phyloP scores from a whole-genome alignment of 1,139 yeast species.

The Pichia sp. region DNA sequence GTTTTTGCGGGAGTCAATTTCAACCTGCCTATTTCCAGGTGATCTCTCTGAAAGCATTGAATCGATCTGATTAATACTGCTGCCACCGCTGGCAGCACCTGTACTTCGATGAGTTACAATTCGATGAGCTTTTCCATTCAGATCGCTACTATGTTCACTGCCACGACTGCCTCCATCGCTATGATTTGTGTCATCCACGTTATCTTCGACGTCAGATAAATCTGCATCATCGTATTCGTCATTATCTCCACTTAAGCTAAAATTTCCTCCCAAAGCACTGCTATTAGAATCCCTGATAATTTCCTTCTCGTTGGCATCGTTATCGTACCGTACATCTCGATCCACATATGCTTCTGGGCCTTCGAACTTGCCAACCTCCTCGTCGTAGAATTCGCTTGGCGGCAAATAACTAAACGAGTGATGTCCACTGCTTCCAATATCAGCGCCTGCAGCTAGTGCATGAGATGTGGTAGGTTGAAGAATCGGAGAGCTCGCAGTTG shows the following conservation, averaged over 20 bases:
- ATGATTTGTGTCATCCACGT: neutral
- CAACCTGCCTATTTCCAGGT: conserved; percentile 4
- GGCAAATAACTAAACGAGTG: conserved; percentile 7
- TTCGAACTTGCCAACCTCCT: conserved; percentile 3
- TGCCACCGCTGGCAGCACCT: neutral
- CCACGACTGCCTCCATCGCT: neutral
- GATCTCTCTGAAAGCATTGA: neutral
- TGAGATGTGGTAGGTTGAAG: conserved; percentile 14
- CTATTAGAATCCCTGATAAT: conserved; percentile 1
- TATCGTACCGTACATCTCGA: conserved; percentile 9
- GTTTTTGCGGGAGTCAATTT: conserved; percentile 7
- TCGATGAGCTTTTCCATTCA: neutral
- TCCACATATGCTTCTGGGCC: conserved; percentile 5
- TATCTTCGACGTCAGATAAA: conserved; percentile 5
- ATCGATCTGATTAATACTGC: neutral
- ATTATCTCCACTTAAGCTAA: neutral
- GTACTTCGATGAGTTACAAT: neutral
- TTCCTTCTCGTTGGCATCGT: neutral
- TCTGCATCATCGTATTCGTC: conserved; percentile 4
- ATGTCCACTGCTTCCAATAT: neutral
- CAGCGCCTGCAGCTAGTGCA: conserved; percentile 15
- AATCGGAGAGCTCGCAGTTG: neutral
- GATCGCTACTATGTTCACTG: neutral
- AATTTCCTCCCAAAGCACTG: neutral
- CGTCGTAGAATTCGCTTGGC: conserved; percentile 4